Base-by-base conservation (phyloP, 345 rosid genomes). In the Salix purpurea region DNA sequence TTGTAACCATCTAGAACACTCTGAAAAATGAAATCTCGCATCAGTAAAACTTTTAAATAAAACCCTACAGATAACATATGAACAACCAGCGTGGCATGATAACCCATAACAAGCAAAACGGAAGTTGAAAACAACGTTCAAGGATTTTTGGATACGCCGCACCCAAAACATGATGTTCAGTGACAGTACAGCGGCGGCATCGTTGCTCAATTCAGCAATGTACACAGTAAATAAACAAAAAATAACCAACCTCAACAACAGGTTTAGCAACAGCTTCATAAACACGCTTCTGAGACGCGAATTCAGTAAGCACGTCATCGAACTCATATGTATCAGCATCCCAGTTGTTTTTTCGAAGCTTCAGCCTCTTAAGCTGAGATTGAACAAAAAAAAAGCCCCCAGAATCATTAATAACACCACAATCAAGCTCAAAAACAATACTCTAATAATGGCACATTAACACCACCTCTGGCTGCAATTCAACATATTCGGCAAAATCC, bases 181-280 rank as follows among this genome's bases (percentile, higher is more conserved):
- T 26, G 28, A 23, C 65, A 37, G 24, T 0, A 52, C 7, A 1
- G n/a, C 2, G 16, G 13, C 48, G 7, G 56, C 72, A 76, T 68
- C 12, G 34, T 36, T 13, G 30, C 50, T 46, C 23, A 7, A 4
- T 16, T 74, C 16, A 42, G 15, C 78, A 8, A 46, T 28, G 71
- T n/a, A 21, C 19, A 69, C 30, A 69, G 61, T 19, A 69, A 37
- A 73, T 67, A 32, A 23, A 65, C 58, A n/a, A 65, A 65, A 66
- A 62, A 56, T 21, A 65, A 76, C 72, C 7, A 48, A 82, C 84
- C 84, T 82, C 84, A 6, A 82, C 81, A 70, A 82, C 81, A 44
- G 84, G 84, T 76, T 82, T 82, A 13, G 84, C 81, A 70, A 82
- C 84, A 44, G 71, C 79, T 82, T 82, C 81, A 64, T 82, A 82